A percentile compares a stretch with the other conserved stretches of the same genome.
Evolutionary conservation across 352 stramenopile species (phyloP).

Genomic region (Phytophthora sp.): DNA sequence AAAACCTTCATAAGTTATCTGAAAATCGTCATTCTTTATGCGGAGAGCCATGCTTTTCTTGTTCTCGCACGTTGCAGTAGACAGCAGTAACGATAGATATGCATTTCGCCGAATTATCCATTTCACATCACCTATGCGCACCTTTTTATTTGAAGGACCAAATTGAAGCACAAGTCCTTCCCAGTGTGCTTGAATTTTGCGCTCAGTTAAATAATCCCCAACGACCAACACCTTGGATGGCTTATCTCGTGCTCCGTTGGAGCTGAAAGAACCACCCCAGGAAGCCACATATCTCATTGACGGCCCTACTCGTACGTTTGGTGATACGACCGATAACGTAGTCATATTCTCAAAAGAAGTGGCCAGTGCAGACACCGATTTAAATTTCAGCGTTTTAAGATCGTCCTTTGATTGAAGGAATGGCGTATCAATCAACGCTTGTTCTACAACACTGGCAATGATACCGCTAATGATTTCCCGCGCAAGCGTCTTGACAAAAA

Average conservation of each 20-base stretch:
- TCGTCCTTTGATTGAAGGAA: neutral
- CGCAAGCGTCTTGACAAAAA: neutral
- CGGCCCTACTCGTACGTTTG: conserved; percentile 8
- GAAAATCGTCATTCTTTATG: conserved; percentile 10
- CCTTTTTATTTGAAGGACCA: conserved; percentile 7
- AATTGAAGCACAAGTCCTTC: conserved; percentile 18
- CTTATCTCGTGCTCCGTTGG: neutral
- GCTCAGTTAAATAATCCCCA: conserved; percentile 2
- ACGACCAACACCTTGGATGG: neutral
- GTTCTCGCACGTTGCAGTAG: neutral
- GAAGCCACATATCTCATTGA: conserved; percentile 15
- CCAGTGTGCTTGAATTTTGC: conserved; percentile 20
- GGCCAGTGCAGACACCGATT: neutral
- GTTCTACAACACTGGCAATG: neutral
- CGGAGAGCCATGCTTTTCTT: neutral
- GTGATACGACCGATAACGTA: neutral
- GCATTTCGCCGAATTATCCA: conserved; percentile 8
- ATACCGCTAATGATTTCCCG: conserved; percentile 6
- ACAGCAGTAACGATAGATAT: conserved; percentile 15
- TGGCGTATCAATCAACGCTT: neutral
- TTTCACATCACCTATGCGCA: conserved; percentile 4
- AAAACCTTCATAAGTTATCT: conserved; percentile 11
- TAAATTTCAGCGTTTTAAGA: neutral
- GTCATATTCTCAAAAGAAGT: conserved; percentile 21
- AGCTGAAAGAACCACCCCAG: neutral